These are phyloP conservation scores for Candida nanaspora DNA, from an alignment of 805 yeast species.

Conservation along the genomic window DNA sequence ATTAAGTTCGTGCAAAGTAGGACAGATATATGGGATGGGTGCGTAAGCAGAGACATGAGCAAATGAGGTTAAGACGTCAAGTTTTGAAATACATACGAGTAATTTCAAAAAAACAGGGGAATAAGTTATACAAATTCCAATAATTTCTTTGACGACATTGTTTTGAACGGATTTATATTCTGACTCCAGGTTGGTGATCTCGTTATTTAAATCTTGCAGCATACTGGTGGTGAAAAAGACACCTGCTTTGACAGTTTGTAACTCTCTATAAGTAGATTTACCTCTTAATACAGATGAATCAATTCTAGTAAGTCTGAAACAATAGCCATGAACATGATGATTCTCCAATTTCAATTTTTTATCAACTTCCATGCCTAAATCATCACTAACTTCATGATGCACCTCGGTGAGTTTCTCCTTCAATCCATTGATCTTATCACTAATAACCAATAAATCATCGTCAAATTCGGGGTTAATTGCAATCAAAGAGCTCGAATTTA, in stretches of 20 bases:
- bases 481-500: constrained; percentile 30
- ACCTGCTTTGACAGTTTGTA: constrained; percentile 93
- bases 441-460: constrained; percentile 58
- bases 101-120: constrained; percentile 68
- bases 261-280: constrained; percentile 56
- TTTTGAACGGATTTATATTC: constrained; percentile 73
- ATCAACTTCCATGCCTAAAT: constrained; percentile 73
- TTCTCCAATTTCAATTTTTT: constrained; percentile 86
- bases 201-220: constrained; percentile 52
- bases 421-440: constrained; percentile 46
- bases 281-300: constrained; percentile 78
- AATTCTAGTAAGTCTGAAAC: constrained; percentile 83
- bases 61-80: constrained; percentile 81
- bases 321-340: constrained; percentile 89
- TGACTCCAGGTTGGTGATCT: constrained; percentile 49
- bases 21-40: constrained; percentile 73
- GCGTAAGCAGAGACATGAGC: constrained; percentile 82
- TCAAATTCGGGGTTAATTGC: constrained; percentile 88
- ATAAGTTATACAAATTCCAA: constrained; percentile 75
- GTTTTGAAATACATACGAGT: constrained; percentile 54
- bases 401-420: constrained; percentile 48
- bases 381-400: constrained; percentile 64
- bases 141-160: constrained; percentile 74
- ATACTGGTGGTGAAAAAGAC: constrained; percentile 77
- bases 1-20: constrained; percentile 49